Base-by-base conservation (phyloP, 2,329 filamentous ascomycete species). In the Fusarium sororula region DNA sequence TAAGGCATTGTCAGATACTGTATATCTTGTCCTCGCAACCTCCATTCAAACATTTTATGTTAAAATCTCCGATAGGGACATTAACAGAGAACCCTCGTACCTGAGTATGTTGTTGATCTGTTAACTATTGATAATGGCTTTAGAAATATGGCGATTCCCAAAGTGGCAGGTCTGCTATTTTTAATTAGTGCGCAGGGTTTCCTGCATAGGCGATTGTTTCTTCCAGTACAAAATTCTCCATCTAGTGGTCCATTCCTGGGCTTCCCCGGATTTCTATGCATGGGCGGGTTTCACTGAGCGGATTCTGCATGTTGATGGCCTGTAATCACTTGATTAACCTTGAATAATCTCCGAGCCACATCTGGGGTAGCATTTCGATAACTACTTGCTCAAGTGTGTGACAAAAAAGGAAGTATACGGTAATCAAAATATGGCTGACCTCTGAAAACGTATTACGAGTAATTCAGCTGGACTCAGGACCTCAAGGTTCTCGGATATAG, bases 231-330 rank as follows among this genome's bases (percentile, higher is more conserved):
- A 13, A 18, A 15, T 20, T 24, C 24, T 20, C 15, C 24, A 53
- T 24, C 28, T 13, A 18, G 14, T 24, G 35, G 24, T 30, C 13
- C 28, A 30, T 37, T 28, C 6, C 18, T 24, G 24, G 50, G 26
- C 22, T 37, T 62, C 59, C 59, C 59, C 59, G 24, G 59, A 57
- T 57, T 62, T 30, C 17, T 22, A 44, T 57, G 50, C 58, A 62
- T 44, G 38, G 14, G 12, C 41, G 11, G 35, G 58, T 62, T 61
- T 56, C 48, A 37, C 28, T 20, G 30, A 55, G 48, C 24, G 38
- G 48, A 22, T n/a, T 44, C 30, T 58, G 41, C 41, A 50, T 58
- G 13, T 28, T 18, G 15, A 28, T 20, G 24, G 28, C 44, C 32
- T 58, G 30, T 15, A n/a, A 22, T 58, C 8, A 37, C 13, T 35